These are phyloP conservation scores for Hordeum vulgare DNA, from an alignment of 176 grass and related monocot species.

Conservation along the genomic window DNA sequence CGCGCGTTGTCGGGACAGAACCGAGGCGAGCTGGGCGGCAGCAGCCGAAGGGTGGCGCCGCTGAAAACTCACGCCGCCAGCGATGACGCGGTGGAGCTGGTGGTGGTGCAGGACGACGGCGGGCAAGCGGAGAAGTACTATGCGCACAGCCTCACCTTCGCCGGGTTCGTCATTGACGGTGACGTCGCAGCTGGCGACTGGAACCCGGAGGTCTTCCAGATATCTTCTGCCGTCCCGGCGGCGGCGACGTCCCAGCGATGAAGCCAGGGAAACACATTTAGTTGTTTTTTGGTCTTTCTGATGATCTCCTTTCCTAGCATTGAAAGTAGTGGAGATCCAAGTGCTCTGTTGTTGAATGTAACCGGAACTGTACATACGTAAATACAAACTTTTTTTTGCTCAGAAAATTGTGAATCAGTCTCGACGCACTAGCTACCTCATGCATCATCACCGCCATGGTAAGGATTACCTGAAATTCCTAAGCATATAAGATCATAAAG, in stretches of 20 bases:
- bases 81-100: constrained; percentile 3
- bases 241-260: background rate
- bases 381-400: background rate
- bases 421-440: background rate
- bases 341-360: background rate
- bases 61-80: background rate
- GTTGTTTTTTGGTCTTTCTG: background rate
- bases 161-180: constrained; percentile 59
- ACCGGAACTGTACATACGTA: constrained; percentile 17
- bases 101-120: background rate
- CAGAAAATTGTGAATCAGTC: background rate
- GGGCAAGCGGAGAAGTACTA: constrained; percentile 33
- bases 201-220: constrained; percentile 66
- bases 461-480: background rate
- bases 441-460: background rate
- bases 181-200: constrained; percentile 65
- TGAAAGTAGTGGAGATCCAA: background rate
- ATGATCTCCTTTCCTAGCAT: background rate
- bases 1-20: constrained; percentile 10
- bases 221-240: constrained; percentile 24
- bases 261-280: background rate
- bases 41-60: constrained; percentile 23
- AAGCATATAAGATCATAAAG: background rate
- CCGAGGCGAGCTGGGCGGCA: constrained; percentile 7
- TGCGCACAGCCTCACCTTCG: constrained; percentile 52